Percentiles rank a stretch among this genome's conserved stretches.
Evolutionary conservation across 2,329 filamentous ascomycete species (phyloP).

Genomic region (Ilyonectria robusta): DNA sequence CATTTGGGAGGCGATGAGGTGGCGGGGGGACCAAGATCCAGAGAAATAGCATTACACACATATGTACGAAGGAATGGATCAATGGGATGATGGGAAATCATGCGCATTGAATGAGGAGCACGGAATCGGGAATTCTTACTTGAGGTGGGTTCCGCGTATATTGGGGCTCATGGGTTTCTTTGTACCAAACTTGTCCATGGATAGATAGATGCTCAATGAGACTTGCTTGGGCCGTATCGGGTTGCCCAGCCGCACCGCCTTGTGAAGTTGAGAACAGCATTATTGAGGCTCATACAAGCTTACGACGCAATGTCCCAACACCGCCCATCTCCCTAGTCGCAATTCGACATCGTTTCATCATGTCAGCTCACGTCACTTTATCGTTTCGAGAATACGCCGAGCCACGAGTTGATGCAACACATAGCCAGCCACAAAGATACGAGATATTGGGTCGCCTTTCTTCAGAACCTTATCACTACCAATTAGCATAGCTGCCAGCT

Average conservation of each 20-base stretch:
- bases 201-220: constrained; percentile 5
- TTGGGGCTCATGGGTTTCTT: not conserved
- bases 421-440: not conserved
- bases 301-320: not conserved
- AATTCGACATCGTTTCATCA: not conserved
- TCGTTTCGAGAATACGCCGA: not conserved
- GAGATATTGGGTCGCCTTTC: not conserved
- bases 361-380: constrained; percentile 1
- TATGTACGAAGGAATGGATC: constrained; percentile 19
- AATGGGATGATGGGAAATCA: constrained; percentile 14
- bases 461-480: not conserved
- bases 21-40: not conserved
- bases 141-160: not conserved
- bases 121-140: not conserved
- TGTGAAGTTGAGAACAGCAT: not conserved
- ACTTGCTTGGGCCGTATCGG: not conserved
- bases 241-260: not conserved
- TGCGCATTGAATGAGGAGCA: constrained; percentile 16
- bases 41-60: constrained; percentile 23
- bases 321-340: not conserved
- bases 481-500: not conserved
- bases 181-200: constrained; percentile 6
- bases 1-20: constrained; percentile 37
- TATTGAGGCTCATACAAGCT: not conserved
- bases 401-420: not conserved